phyloP scores from a whole-genome alignment of 2,329 filamentous ascomycete species.

The Tolypocladium cylindrosporum region DNA sequence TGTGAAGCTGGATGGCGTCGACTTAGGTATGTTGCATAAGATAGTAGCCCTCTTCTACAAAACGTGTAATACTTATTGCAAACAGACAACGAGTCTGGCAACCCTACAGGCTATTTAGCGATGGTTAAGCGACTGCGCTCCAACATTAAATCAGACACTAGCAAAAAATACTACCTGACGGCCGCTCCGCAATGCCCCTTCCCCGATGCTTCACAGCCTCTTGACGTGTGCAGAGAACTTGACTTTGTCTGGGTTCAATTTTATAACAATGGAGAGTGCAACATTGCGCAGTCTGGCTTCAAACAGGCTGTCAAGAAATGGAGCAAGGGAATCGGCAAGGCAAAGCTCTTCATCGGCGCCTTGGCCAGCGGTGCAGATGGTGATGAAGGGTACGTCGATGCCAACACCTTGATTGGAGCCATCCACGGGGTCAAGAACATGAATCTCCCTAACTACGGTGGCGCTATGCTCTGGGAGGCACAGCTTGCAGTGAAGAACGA shows the following conservation, averaged over 20 bases:
- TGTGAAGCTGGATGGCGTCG: slow-evolving; percentile 61
- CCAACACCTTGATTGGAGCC: slow-evolving; percentile 32
- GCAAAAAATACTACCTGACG: neutral
- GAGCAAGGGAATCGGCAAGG: slow-evolving; percentile 49
- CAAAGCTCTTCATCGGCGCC: slow-evolving; percentile 50
- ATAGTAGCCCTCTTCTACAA: neutral
- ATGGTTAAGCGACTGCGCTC: slow-evolving; percentile 47
- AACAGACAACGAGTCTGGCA: slow-evolving; percentile 46
- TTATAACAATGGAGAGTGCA: slow-evolving; percentile 57
- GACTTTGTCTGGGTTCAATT: slow-evolving; percentile 46
- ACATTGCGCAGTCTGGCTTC: slow-evolving; percentile 39
- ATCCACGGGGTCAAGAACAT: slow-evolving; percentile 36
- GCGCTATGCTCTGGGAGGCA: slow-evolving; percentile 58
- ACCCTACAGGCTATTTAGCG: slow-evolving; percentile 44
- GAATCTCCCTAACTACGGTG: slow-evolving; percentile 49
- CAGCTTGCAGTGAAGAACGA: slow-evolving; percentile 45
- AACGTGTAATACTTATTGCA: neutral
- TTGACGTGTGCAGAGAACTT: slow-evolving; percentile 20
- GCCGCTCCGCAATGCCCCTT: slow-evolving; percentile 22
- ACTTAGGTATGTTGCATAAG: slow-evolving; percentile 31
- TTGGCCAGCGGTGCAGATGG: slow-evolving; percentile 40
- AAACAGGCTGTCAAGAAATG: slow-evolving; percentile 53
- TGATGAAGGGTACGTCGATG: slow-evolving; percentile 41
- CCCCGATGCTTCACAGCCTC: slow-evolving; percentile 42
- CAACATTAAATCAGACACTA: slow-evolving; percentile 37